These are phyloP conservation scores for Lachnellula hyalina DNA, from an alignment of 2,329 filamentous ascomycete genomes.

Conservation along the genomic window DNA sequence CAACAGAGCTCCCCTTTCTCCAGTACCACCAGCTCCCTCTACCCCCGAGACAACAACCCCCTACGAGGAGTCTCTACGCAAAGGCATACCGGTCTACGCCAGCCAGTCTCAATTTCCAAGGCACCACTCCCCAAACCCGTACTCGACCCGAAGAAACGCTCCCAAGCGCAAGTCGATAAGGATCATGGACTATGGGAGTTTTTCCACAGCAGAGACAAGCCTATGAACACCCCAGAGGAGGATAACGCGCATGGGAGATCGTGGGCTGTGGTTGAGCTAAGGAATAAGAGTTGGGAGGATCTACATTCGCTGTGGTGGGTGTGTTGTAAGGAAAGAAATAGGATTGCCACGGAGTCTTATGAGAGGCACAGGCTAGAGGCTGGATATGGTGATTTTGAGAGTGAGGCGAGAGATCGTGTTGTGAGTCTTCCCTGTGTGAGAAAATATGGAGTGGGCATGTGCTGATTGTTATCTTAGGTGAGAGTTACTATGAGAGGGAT, in stretches of 20 bases:
- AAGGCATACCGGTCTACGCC: constrained; percentile 68
- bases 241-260: constrained; percentile 68
- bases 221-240: constrained; percentile 68
- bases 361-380: constrained; percentile 65
- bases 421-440: constrained; percentile 45
- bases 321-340: constrained; percentile 85
- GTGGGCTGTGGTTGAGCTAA: constrained; percentile 82
- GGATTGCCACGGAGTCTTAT: constrained; percentile 68
- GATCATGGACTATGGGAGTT: constrained; percentile 91
- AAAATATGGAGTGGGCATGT: not conserved
- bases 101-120: constrained; percentile 68
- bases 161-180: constrained; percentile 51
- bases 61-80: constrained; percentile 77
- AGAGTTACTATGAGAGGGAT: constrained; percentile 73
- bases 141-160: constrained; percentile 50
- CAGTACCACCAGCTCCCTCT: constrained; percentile 23
- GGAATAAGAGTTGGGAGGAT: constrained; percentile 89
- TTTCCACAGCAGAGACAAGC: constrained; percentile 66
- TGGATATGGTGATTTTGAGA: constrained; percentile 69
- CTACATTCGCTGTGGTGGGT: constrained; percentile 92
- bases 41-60: constrained; percentile 66
- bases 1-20: constrained; percentile 31
- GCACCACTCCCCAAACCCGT: constrained; percentile 69
- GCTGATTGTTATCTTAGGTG: constrained; percentile 48
- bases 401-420: constrained; percentile 54